Conservation (phyloP, 352 stramenopile species). For the Globisporangium acanthophoron region DNA sequence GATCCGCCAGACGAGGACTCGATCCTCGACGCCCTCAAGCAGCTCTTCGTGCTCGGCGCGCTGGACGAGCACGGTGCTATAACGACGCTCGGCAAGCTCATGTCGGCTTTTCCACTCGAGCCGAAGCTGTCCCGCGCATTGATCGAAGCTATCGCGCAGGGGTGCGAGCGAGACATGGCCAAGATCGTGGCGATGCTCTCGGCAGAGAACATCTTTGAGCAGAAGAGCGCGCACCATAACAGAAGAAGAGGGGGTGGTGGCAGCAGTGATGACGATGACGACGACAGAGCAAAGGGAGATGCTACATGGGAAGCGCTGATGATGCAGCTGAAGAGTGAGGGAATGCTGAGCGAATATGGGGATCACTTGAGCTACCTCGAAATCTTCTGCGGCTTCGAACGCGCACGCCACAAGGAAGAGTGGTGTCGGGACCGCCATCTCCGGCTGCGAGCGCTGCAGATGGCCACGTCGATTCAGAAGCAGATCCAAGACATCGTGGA, state of each 20-base stretch:
- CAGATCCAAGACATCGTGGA: conserved; percentile 60
- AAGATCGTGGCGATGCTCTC: conserved; percentile 81
- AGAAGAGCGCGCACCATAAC: conserved; percentile 13
- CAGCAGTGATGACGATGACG: conserved; percentile 16
- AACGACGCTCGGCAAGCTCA: conserved; percentile 65
- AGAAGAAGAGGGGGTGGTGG: conserved; percentile 1
- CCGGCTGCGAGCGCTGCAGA: conserved; percentile 45
- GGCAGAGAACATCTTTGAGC: conserved; percentile 70
- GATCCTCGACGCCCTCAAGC: conserved; percentile 68
- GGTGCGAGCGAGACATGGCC: conserved; percentile 61
- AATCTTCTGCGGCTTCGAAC: conserved; percentile 40
- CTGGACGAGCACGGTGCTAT: conserved; percentile 43
- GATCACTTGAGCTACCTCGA: conserved; percentile 54
- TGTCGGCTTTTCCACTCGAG: conserved; percentile 82
- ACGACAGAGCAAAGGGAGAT: conserved; percentile 9
- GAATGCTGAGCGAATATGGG: conserved; percentile 42
- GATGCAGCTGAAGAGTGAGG: conserved; percentile 30
- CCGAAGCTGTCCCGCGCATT: conserved; percentile 62
- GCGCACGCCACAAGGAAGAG: conserved; percentile 18
- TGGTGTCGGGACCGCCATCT: conserved; percentile 57
- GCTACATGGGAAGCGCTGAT: conserved; percentile 32
- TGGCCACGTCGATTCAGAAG: conserved; percentile 38
- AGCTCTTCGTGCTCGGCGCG: conserved; percentile 64
- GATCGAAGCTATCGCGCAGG: conserved; percentile 49
- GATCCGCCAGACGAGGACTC: conserved; percentile 66